Conservation (phyloP, 2,329 filamentous ascomycete genomes). For the Clathrospora elynae region DNA sequence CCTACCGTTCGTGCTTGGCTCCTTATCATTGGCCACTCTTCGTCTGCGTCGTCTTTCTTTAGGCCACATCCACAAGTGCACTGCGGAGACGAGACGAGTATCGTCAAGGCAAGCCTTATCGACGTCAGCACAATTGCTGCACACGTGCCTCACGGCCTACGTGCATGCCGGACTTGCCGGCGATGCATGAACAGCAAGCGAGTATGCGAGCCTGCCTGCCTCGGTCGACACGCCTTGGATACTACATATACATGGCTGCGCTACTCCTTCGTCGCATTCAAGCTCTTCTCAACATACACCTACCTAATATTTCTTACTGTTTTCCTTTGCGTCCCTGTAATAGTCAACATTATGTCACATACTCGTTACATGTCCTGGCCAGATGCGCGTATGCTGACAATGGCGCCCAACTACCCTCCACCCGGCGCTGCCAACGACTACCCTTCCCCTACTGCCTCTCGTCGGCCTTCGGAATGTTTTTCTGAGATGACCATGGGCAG, state of each 20-base stretch:
- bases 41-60: conserved; percentile 17
- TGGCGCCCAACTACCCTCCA: conserved; percentile 46
- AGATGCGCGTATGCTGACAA: conserved; percentile 41
- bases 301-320: conserved; percentile 38
- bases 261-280: conserved; percentile 29
- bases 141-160: conserved; percentile 31
- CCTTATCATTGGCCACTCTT: conserved; percentile 28
- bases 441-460: conserved; percentile 41
- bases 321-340: conserved; percentile 15
- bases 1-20: conserved; percentile 31
- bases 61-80: conserved; percentile 24
- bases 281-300: conserved; percentile 31
- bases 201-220: conserved; percentile 16
- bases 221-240: conserved; percentile 10
- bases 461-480: conserved; percentile 40
- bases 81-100: conserved; percentile 41
- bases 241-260: conserved; percentile 45
- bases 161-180: conserved; percentile 32
- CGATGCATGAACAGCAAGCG: conserved; percentile 29
- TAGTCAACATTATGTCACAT: conserved; percentile 38
- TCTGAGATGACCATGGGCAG: conserved; percentile 36
- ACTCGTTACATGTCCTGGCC: conserved; percentile 44
- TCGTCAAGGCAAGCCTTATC: conserved; percentile 31
- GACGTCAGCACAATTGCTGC: conserved; percentile 33
- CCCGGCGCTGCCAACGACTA: conserved; percentile 42